Percentiles rank a stretch among this genome's conserved stretches.
phyloP scores from a whole-genome alignment of 2,329 filamentous ascomycete genomes.

The Trichoderma brevicompactum region DNA sequence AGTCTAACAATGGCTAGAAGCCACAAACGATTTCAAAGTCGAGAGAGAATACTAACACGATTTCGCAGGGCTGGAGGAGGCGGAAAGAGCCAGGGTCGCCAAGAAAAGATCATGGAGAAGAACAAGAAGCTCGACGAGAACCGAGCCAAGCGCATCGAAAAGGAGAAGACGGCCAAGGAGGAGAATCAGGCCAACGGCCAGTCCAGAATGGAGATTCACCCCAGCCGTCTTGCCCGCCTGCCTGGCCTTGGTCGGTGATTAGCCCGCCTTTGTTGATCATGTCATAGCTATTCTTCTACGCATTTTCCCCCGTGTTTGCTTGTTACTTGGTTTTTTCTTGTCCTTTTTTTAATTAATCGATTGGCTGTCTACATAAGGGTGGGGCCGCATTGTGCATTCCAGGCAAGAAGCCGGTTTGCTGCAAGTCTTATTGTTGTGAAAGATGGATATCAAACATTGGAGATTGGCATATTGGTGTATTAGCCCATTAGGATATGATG shows the following conservation, averaged over 20 bases:
- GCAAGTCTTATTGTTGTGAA: no score
- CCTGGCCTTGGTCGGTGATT: conserved; percentile 29
- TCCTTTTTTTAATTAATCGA: neutral
- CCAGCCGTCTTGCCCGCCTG: conserved; percentile 51
- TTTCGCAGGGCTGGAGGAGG: conserved; percentile 75
- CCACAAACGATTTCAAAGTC: no score
- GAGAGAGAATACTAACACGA: neutral
- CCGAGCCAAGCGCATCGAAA: conserved; percentile 53
- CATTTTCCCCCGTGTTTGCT: neutral
- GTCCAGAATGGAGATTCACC: conserved; percentile 51
- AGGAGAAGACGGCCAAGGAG: conserved; percentile 48
- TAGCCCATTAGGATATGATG: neutral
- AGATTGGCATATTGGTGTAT: neutral
- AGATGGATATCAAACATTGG: neutral
- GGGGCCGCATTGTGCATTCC: no score
- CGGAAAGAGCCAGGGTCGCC: conserved; percentile 72
- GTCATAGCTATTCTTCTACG: neutral
- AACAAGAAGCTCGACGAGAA: conserved; percentile 81
- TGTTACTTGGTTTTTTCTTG: neutral
- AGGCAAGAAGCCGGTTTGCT: no score
- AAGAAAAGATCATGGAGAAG: conserved; percentile 80
- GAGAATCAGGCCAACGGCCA: conserved; percentile 36
- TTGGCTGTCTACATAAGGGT: no score
- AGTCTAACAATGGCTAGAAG: conserved; percentile 41
- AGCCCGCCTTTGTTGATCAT: neutral